Conservation (phyloP, 805 yeast species). For the Ogataea trehaloabstinens region DNA sequence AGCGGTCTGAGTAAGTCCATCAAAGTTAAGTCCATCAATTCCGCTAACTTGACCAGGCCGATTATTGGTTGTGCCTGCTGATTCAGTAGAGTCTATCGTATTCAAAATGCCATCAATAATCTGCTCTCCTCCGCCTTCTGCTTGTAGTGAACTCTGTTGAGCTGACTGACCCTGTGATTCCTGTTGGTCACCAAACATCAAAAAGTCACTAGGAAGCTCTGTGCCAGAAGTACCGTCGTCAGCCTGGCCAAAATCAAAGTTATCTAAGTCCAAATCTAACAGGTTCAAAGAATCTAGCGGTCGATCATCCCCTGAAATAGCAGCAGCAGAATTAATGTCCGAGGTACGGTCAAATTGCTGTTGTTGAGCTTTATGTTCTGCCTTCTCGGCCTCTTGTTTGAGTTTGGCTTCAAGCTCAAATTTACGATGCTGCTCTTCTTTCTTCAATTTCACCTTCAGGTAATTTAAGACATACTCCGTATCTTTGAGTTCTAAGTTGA, state of each 20-base stretch:
- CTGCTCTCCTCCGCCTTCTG: background rate
- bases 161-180: background rate
- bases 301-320: background rate
- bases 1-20: background rate
- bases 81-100: background rate
- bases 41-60: background rate
- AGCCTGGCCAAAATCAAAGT: constrained; percentile 23
- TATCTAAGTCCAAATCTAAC: constrained; percentile 28
- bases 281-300: constrained; percentile 23
- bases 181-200: constrained; percentile 15
- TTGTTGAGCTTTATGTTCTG: constrained; percentile 16
- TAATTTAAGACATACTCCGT: constrained; percentile 27
- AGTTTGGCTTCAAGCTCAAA: constrained; percentile 22
- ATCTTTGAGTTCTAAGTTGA: constrained; percentile 27
- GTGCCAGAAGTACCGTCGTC: constrained; percentile 1
- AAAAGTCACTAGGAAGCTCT: constrained; percentile 14
- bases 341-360: constrained; percentile 8
- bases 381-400: constrained; percentile 19
- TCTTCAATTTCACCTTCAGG: constrained; percentile 26
- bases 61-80: background rate
- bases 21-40: constrained; percentile 1
- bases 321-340: background rate
- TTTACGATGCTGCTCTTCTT: constrained; percentile 25
- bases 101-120: background rate
- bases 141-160: background rate